A percentile compares a stretch with the other conserved stretches of the same genome.
These are phyloP conservation scores for Microdochium paspali DNA, from an alignment of 2,329 filamentous ascomycete genomes.

Conservation along the genomic window DNA sequence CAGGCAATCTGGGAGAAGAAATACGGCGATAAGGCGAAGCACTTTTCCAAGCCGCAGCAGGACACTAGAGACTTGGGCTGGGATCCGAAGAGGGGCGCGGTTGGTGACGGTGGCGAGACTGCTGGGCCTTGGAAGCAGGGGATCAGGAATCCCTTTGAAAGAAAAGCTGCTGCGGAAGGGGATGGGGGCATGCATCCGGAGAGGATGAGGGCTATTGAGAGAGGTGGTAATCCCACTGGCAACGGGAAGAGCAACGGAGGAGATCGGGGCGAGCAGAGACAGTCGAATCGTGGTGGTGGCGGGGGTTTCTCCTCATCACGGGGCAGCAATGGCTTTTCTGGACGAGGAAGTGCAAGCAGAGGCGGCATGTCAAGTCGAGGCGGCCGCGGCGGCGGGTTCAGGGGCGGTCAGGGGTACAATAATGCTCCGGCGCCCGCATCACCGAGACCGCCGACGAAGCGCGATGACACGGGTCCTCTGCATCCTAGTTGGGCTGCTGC, in stretches of 20 bases:
- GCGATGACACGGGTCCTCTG: slow-evolving; percentile 40
- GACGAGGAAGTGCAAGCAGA: not conserved
- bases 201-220: slow-evolving; percentile 22
- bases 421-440: slow-evolving; percentile 9
- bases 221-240: not conserved
- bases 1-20: slow-evolving; percentile 76
- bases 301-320: not conserved
- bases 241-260: not conserved
- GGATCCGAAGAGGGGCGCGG: slow-evolving; percentile 48
- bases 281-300: slow-evolving; percentile 1
- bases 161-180: slow-evolving; percentile 5
- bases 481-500: slow-evolving; percentile 59
- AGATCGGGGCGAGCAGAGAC: slow-evolving; percentile 1
- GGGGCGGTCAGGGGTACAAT: slow-evolving; percentile 4
- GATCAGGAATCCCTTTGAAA: slow-evolving; percentile 21
- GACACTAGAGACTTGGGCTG: slow-evolving; percentile 39
- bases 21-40: slow-evolving; percentile 62
- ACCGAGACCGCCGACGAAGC: slow-evolving; percentile 26
- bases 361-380: not conserved
- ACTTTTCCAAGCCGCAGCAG: slow-evolving; percentile 36
- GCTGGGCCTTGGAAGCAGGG: slow-evolving; percentile 42
- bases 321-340: not conserved
- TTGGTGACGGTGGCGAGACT: slow-evolving; percentile 24
- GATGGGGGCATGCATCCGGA: slow-evolving; percentile 15
- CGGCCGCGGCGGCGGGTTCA: slow-evolving; percentile 11